Percentiles rank a stretch among this genome's conserved stretches.
These are phyloP conservation scores for Tetrapisispora arboricola DNA, from an alignment of 805 yeast genomes.

Conservation along the genomic window DNA sequence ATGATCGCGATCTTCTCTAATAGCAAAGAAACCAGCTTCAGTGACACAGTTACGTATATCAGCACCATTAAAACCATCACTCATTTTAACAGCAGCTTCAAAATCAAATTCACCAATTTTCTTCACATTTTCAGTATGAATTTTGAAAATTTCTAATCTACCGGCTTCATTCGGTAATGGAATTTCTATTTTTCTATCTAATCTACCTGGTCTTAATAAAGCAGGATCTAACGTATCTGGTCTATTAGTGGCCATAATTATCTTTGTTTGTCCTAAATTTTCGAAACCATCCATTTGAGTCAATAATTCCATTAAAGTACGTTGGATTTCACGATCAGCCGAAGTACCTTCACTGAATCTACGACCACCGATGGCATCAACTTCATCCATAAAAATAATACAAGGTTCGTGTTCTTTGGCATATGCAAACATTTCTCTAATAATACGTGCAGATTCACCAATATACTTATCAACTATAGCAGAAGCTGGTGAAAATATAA, in stretches of 20 bases:
- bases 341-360: slow-evolving; percentile 96
- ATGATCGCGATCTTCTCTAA: slow-evolving; percentile 94
- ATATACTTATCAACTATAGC: slow-evolving; percentile 97
- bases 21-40: slow-evolving; percentile 98
- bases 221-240: slow-evolving; percentile 99
- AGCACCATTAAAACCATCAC: slow-evolving; percentile 98
- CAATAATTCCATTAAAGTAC: slow-evolving; percentile 92
- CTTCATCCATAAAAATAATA: slow-evolving; percentile 96
- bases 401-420: slow-evolving; percentile 98
- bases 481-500: slow-evolving; percentile 95
- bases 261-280: slow-evolving; percentile 90
- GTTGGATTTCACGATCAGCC: slow-evolving; percentile 96
- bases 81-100: slow-evolving; percentile 95
- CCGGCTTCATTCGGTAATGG: slow-evolving; percentile 95
- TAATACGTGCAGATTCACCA: slow-evolving; percentile 93
- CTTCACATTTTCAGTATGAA: slow-evolving; percentile 74
- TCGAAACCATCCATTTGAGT: slow-evolving; percentile 99
- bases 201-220: slow-evolving; percentile 90
- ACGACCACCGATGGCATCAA: slow-evolving; percentile 98
- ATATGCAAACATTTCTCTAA: slow-evolving; percentile 95
- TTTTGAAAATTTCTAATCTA: slow-evolving; percentile 85
- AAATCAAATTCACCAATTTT: slow-evolving; percentile 95
- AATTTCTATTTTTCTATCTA: slow-evolving; percentile 93
- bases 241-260: slow-evolving; percentile 98
- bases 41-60: slow-evolving; percentile 94